These are phyloP conservation scores for Rhodotorula sp. DNA, from an alignment of 1,284 basidiomycete species.

Conservation along the genomic window DNA sequence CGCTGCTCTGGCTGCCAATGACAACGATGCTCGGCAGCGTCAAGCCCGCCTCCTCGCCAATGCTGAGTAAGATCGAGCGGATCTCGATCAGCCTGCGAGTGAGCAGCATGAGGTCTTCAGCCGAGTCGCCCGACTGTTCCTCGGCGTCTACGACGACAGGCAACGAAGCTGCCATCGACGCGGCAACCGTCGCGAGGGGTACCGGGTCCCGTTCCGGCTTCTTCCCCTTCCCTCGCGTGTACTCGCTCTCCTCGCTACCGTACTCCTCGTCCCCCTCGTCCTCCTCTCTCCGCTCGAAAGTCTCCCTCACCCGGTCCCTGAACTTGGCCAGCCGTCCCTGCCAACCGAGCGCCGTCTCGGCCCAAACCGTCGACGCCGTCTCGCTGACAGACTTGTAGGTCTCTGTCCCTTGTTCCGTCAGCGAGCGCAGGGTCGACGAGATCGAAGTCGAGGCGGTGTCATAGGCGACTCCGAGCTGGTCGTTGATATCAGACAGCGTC, in stretches of 20 bases:
- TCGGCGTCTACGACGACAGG: conserved; percentile 66
- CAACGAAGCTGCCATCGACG: conserved; percentile 62
- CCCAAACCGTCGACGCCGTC: conserved; percentile 27
- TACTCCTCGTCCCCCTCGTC: neutral
- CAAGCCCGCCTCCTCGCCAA: conserved; percentile 90
- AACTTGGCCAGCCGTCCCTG: conserved; percentile 15
- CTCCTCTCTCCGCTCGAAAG: conserved; percentile 22
- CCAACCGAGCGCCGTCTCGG: conserved; percentile 16
- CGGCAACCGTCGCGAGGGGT: conserved; percentile 49
- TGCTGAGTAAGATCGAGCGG: conserved; percentile 83
- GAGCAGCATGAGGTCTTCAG: conserved; percentile 72
- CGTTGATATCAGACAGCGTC: conserved; percentile 26
- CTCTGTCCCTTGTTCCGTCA: conserved; percentile 10
- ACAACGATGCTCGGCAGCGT: conserved; percentile 97
- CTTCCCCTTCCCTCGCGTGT: neutral
- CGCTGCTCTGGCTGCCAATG: conserved; percentile 95
- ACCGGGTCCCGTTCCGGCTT: neutral
- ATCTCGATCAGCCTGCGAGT: conserved; percentile 97
- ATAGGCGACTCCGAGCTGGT: conserved; percentile 27
- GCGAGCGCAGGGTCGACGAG: conserved; percentile 13
- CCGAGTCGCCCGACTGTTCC: conserved; percentile 53
- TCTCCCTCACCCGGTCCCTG: conserved; percentile 16
- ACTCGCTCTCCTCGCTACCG: neutral
- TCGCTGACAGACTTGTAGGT: conserved; percentile 16
- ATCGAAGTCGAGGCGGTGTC: conserved; percentile 18